A percentile compares a stretch with the other conserved stretches of the same genome.
phyloP scores from a whole-genome alignment of 164 flowering plant species.

The Liriodendron chinense region DNA sequence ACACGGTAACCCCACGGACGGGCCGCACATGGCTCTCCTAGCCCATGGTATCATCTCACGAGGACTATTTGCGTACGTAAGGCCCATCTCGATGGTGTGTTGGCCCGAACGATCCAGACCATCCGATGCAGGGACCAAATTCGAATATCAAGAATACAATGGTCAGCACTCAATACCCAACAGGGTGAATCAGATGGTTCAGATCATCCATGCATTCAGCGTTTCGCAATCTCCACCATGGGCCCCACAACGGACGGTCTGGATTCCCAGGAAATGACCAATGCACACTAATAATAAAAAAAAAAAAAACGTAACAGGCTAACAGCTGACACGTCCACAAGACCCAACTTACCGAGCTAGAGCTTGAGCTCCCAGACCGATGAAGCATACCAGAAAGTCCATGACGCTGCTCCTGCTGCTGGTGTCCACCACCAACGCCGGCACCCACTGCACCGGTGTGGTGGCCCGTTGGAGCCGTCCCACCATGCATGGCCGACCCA shows the following conservation, averaged over 20 bases:
- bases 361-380: conserved; percentile 5
- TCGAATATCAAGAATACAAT: no score
- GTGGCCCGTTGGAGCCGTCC: not conserved
- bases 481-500: not conserved
- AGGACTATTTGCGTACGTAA: no score
- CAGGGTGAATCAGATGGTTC: no score
- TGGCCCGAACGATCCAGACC: no score
- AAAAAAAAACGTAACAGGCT: not conserved
- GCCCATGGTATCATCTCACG: no score
- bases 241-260: not conserved
- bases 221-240: no score
- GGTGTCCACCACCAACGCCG: not conserved
- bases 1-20: no score
- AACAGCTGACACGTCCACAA: not conserved
- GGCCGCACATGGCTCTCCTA: no score
- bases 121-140: no score
- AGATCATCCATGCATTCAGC: no score
- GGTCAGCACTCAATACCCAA: no score
- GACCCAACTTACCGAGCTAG: not conserved
- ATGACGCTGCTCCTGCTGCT: not conserved
- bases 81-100: no score
- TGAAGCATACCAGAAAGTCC: conserved; percentile 2
- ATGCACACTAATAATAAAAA: not conserved
- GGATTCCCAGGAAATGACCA: not conserved
- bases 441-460: not conserved